Conservation (phyloP, 495 filamentous ascomycete species). For the Penicillium ochrochloron region DNA sequence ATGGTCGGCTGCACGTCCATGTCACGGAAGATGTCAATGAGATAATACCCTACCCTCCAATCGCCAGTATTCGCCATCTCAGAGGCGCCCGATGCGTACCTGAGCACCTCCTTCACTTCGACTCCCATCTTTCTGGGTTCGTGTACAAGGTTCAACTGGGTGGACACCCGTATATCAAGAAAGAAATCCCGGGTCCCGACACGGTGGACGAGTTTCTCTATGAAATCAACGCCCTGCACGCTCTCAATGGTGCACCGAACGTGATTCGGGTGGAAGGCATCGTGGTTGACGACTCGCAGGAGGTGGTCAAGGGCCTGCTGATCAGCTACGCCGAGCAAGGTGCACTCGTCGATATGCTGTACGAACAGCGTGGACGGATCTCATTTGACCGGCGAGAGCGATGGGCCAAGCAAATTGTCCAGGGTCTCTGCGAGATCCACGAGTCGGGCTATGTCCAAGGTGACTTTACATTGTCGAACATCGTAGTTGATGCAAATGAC, state of each 20-base stretch:
- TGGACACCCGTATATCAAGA: constrained; percentile 82
- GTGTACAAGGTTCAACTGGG: constrained; percentile 88
- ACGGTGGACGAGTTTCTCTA: constrained; percentile 97
- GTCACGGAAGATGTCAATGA: constrained; percentile 98
- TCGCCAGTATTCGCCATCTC: constrained; percentile 77
- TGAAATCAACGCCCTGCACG: constrained; percentile 92
- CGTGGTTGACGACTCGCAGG: constrained; percentile 78
- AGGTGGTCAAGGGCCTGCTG: constrained; percentile 83
- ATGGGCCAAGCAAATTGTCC: constrained; percentile 93
- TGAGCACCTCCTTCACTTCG: constrained; percentile 80
- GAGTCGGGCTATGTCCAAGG: constrained; percentile 97
- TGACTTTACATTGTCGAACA: constrained; percentile 96
- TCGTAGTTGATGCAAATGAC: constrained; percentile 84
- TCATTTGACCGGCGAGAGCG: constrained; percentile 78
- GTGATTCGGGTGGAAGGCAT: constrained; percentile 90
- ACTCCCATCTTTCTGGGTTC: constrained; percentile 92
- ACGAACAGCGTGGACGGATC: constrained; percentile 67
- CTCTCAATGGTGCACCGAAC: constrained; percentile 69
- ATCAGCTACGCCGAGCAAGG: constrained; percentile 90
- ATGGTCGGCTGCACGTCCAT: constrained; percentile 91
- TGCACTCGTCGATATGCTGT: constrained; percentile 88
- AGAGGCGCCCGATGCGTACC: constrained; percentile 62
- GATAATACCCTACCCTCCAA: constrained; percentile 84
- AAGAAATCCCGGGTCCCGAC: constrained; percentile 96
- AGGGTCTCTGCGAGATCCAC: constrained; percentile 89